Conservation (phyloP, 2,329 filamentous ascomycete species). For the Sporothrix curviconia region DNA sequence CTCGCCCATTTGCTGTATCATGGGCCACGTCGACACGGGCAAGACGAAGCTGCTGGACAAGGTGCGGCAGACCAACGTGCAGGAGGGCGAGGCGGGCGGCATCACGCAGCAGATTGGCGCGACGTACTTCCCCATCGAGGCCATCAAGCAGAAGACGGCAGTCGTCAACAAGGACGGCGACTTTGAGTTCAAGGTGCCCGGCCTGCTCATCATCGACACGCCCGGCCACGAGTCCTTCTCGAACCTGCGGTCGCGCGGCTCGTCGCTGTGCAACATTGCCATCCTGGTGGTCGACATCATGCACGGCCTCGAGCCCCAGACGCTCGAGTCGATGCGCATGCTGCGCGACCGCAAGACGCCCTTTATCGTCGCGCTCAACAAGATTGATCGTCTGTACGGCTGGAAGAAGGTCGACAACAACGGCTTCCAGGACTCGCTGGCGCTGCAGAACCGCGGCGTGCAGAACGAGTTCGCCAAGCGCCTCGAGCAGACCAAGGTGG, state of each 20-base stretch:
- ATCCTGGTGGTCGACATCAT: constrained; percentile 99
- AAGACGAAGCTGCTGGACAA: constrained; percentile 99
- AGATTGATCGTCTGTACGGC: constrained; percentile 97
- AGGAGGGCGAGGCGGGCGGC: constrained; percentile 97
- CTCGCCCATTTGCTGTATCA: constrained; percentile 98
- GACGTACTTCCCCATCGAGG: constrained; percentile 95
- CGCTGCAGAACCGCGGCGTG: constrained; percentile 83
- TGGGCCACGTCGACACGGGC: constrained; percentile 98
- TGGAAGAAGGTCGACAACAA: constrained; percentile 99
- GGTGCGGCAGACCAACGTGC: constrained; percentile 95
- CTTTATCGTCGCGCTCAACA: constrained; percentile 98
- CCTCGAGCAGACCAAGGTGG: constrained; percentile 83
- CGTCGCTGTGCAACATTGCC: constrained; percentile 97
- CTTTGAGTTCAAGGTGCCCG: constrained; percentile 96
- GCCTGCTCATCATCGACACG: constrained; percentile 93
- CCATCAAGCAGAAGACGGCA: constrained; percentile 82
- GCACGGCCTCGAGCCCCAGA: constrained; percentile 97
- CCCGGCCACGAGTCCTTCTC: constrained; percentile 99
- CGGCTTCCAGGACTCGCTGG: constrained; percentile 88
- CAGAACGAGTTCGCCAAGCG: constrained; percentile 92
- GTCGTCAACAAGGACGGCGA: constrained; percentile 86
- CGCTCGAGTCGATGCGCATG: constrained; percentile 91
- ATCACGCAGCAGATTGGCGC: constrained; percentile 99
- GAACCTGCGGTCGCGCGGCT: constrained; percentile 92
- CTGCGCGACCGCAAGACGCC: constrained; percentile 91